Conservation (phyloP, 2,329 filamentous ascomycete species). For the Fusarium caatingaense region DNA sequence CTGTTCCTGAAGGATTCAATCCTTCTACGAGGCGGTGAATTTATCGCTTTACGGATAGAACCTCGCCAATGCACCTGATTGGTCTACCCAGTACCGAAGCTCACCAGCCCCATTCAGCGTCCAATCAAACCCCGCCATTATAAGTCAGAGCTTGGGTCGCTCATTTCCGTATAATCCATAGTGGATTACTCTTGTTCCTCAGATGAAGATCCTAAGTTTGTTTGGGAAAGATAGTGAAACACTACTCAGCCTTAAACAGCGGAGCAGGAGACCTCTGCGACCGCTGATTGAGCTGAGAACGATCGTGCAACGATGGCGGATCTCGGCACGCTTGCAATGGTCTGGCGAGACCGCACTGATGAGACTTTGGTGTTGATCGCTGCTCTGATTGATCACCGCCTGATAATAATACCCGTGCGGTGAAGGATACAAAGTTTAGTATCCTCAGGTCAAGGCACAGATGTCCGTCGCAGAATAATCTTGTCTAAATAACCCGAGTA, state of each 20-base stretch:
- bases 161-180: background rate
- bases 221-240: background rate
- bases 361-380: background rate
- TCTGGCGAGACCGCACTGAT: background rate
- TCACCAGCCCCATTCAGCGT: fast-evolving
- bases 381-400: background rate
- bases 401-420: background rate
- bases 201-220: background rate
- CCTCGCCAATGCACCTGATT: background rate
- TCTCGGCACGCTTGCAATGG: background rate
- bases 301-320: background rate
- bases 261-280: background rate
- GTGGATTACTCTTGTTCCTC: background rate
- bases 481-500: too few relatives aligned
- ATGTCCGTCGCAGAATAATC: too few relatives aligned
- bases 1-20: background rate
- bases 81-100: background rate
- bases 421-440: too few relatives aligned
- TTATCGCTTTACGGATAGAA: background rate
- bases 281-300: background rate
- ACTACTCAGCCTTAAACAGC: background rate
- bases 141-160: background rate
- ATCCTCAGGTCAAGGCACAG: too few relatives aligned
- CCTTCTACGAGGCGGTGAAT: background rate
- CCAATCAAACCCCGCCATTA: background rate